Percentiles rank a stretch among this genome's conserved stretches.
phyloP scores from a whole-genome alignment of 2,329 filamentous ascomycete genomes.

The Colletotrichum liaoningense region DNA sequence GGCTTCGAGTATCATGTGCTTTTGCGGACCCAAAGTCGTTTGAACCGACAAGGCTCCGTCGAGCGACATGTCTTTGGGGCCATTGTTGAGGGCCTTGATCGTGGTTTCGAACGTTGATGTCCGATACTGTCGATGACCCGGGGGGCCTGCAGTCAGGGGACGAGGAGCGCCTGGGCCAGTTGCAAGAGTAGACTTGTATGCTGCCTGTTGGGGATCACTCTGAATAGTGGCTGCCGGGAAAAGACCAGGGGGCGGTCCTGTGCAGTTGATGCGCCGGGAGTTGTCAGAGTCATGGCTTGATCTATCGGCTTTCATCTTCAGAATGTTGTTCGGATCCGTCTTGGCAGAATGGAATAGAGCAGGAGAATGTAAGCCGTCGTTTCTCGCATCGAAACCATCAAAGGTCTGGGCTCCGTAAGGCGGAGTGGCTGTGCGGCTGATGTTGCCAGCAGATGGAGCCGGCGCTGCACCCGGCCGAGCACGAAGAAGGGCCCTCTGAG shows the following conservation, averaged over 20 bases:
- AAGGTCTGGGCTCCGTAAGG: conserved; percentile 1
- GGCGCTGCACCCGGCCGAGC: conserved; percentile 37
- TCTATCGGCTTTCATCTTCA: conserved; percentile 3
- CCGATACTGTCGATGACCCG: conserved; percentile 62
- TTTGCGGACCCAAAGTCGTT: conserved; percentile 39
- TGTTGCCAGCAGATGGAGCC: conserved; percentile 32
- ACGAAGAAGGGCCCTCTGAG: conserved; percentile 57
- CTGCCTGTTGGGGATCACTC: conserved; percentile 29
- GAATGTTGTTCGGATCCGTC: conserved; percentile 2
- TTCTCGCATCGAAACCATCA: background rate
- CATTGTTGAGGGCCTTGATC: conserved; percentile 47
- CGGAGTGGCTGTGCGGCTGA: conserved; percentile 34
- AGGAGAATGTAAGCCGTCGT: conserved; percentile 16
- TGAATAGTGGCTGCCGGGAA: background rate
- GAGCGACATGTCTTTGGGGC: conserved; percentile 38
- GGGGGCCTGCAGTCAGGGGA: conserved; percentile 66
- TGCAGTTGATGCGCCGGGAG: conserved; percentile 20
- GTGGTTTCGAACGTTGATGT: conserved; percentile 55
- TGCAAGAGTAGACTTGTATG: conserved; percentile 40
- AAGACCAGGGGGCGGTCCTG: conserved; percentile 21
- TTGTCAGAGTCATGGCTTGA: conserved; percentile 7
- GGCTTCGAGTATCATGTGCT: conserved; percentile 1
- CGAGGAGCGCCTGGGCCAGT: conserved; percentile 56
- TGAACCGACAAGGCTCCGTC: conserved; percentile 39
- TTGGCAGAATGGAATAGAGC: conserved; percentile 9